Evolutionary conservation across 2,329 filamentous ascomycete species (phyloP).

Genomic region (Cordyceps fumosorosea): DNA sequence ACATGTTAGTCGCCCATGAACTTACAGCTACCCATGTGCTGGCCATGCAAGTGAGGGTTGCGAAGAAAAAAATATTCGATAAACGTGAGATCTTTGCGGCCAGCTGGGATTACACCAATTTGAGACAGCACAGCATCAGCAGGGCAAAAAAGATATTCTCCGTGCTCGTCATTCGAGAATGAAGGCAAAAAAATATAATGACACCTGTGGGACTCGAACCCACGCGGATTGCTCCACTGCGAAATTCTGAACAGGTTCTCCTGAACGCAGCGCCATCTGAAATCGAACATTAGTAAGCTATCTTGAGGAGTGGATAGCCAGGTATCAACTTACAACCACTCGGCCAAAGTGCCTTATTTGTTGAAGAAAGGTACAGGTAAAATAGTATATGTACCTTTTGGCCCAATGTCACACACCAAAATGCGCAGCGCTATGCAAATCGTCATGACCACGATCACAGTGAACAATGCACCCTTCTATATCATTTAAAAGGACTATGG

Average conservation of each 20-base stretch:
- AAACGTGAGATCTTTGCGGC: too few species aligned
- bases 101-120: too few species aligned
- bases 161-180: background rate
- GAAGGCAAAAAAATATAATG: conserved; percentile 10
- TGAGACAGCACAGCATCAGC: too few species aligned
- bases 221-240: conserved; percentile 26
- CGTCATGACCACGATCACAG: too few species aligned
- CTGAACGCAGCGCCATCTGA: conserved; percentile 20
- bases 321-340: conserved; percentile 14
- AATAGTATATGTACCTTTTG: background rate
- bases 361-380: background rate
- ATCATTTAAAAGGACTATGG: too few species aligned
- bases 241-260: conserved; percentile 9
- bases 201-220: conserved; percentile 28
- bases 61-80: too few species aligned
- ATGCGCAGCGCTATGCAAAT: background rate
- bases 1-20: too few species aligned
- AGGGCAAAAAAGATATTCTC: background rate
- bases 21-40: too few species aligned
- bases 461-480: too few species aligned
- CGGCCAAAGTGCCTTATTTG: conserved; percentile 22
- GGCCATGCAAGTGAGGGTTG: too few species aligned
- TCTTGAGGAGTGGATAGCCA: too few species aligned
- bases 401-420: background rate
- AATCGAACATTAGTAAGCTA: too few species aligned